These are phyloP conservation scores for Calonectria pseudoturangicola DNA, from an alignment of 2,329 filamentous ascomycete genomes.

Conservation along the genomic window DNA sequence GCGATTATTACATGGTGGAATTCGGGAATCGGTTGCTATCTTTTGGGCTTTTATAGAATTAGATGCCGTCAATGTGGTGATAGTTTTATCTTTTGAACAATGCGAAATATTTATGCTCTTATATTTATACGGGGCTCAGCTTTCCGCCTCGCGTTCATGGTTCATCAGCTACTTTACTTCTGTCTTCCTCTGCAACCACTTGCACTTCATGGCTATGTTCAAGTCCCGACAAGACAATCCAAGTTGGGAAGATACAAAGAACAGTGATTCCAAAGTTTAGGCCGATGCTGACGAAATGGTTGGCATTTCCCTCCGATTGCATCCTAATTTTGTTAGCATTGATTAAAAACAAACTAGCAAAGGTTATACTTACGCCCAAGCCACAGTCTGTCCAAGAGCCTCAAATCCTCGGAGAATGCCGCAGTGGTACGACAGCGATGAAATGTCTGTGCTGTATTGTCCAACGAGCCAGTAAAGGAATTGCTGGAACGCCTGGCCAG, in stretches of 20 bases:
- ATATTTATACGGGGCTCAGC: background rate
- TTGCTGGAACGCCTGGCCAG: constrained; percentile 44
- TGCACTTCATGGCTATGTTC: constrained; percentile 21
- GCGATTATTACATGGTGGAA: constrained; percentile 69
- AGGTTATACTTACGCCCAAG: constrained; percentile 1
- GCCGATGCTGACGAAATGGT: constrained; percentile 16
- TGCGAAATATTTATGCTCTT: background rate
- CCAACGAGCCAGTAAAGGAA: constrained; percentile 39
- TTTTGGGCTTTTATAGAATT: constrained; percentile 53
- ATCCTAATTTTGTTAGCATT: constrained; percentile 4
- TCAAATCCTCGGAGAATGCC: constrained; percentile 18
- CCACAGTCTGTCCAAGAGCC: constrained; percentile 16
- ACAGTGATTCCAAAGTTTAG: constrained; percentile 14
- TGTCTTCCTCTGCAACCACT: constrained; percentile 16
- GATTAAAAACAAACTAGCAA: background rate
- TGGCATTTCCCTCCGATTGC: constrained; percentile 20
- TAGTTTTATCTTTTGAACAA: background rate
- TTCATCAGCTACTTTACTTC: background rate
- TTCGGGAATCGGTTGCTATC: constrained; percentile 67
- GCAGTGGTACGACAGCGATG: background rate
- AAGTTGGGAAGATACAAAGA: constrained; percentile 6
- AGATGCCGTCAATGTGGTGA: background rate
- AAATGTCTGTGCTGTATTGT: constrained; percentile 33
- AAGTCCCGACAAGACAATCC: constrained; percentile 9
- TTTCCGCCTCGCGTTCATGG: background rate